These are phyloP conservation scores for Alternaria postmessia DNA, from an alignment of 2,329 filamentous ascomycete species.

Conservation along the genomic window DNA sequence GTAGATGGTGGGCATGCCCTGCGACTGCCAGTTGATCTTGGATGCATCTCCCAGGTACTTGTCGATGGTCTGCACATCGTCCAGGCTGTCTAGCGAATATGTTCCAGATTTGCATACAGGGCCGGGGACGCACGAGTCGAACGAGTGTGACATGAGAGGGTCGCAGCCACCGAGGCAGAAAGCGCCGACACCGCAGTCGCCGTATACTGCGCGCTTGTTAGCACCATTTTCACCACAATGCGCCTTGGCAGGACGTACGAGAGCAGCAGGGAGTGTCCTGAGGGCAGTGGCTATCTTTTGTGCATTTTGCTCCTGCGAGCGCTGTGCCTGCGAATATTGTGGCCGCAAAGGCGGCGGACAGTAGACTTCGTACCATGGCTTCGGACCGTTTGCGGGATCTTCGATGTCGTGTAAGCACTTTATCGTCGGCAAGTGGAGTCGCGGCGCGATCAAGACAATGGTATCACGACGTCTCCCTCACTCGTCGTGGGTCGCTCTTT, in stretches of 20 bases:
- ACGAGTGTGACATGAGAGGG: constrained; percentile 79
- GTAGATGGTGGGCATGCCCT: constrained; percentile 75
- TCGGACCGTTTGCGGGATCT: constrained; percentile 22
- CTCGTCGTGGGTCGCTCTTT: constrained; percentile 9
- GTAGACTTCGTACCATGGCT: constrained; percentile 40
- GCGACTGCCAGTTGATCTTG: constrained; percentile 86
- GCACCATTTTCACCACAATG: constrained; percentile 14
- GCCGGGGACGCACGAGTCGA: constrained; percentile 84
- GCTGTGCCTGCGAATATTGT: constrained; percentile 38
- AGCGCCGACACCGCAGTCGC: constrained; percentile 89
- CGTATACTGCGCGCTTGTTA: constrained; percentile 72
- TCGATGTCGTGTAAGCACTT: constrained; percentile 41
- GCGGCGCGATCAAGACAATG: constrained; percentile 33
- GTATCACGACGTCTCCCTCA: constrained; percentile 9
- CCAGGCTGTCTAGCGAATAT: constrained; percentile 76
- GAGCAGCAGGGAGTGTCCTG: constrained; percentile 59
- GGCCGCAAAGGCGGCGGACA: constrained; percentile 41
- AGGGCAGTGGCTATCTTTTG: constrained; percentile 69
- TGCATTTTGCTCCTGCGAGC: constrained; percentile 51
- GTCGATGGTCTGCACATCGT: constrained; percentile 73
- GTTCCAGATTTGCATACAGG: constrained; percentile 80
- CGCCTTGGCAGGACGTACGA: constrained; percentile 39
- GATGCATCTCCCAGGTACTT: constrained; percentile 86
- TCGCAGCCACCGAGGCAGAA: constrained; percentile 98
- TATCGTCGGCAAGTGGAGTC: constrained; percentile 23